A percentile compares a stretch with the other conserved stretches of the same genome.
phyloP scores from a whole-genome alignment of 306 rosid genomes.

The Dryas drummondii region DNA sequence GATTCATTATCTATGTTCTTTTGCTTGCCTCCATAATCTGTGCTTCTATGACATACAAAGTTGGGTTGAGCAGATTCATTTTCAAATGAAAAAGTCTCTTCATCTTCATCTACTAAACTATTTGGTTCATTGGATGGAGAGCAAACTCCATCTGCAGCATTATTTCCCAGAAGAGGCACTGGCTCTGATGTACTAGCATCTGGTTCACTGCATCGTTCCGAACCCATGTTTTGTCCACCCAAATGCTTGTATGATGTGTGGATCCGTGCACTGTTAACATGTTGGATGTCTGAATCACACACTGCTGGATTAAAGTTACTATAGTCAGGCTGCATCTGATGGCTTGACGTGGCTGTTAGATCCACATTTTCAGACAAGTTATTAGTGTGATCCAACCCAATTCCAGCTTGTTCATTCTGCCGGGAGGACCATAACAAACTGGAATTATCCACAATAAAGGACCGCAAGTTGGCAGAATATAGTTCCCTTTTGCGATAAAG shows the following conservation, averaged over 20 bases:
- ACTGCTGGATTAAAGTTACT: constrained; percentile 47
- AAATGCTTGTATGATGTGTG: constrained; percentile 37
- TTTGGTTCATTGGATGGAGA: constrained; percentile 65
- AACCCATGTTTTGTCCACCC: constrained; percentile 51
- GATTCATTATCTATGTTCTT: constrained; percentile 36
- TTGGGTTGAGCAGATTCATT: constrained; percentile 43
- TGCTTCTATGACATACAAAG: constrained; percentile 31
- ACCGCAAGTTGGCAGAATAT: constrained; percentile 60
- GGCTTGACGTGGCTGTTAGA: constrained; percentile 46
- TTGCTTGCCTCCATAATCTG: constrained; percentile 31
- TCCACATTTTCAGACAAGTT: constrained; percentile 47
- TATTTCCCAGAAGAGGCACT: constrained; percentile 50
- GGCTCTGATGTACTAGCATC: constrained; percentile 80
- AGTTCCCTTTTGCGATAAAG: constrained; percentile 77
- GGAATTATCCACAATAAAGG: constrained; percentile 59
- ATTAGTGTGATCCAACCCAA: constrained; percentile 50
- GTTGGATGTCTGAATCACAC: constrained; percentile 51
- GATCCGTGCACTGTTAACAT: constrained; percentile 36
- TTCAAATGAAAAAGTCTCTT: constrained; percentile 55
- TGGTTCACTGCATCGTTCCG: constrained; percentile 72
- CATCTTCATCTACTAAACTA: constrained; percentile 71
- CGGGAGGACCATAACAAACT: constrained; percentile 57
- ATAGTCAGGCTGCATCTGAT: constrained; percentile 54
- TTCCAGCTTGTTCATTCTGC: constrained; percentile 53
- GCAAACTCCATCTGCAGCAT: constrained; percentile 48